These are phyloP conservation scores for Leptographium radiaticola DNA, from an alignment of 2,329 filamentous ascomycete species.

Conservation along the genomic window DNA sequence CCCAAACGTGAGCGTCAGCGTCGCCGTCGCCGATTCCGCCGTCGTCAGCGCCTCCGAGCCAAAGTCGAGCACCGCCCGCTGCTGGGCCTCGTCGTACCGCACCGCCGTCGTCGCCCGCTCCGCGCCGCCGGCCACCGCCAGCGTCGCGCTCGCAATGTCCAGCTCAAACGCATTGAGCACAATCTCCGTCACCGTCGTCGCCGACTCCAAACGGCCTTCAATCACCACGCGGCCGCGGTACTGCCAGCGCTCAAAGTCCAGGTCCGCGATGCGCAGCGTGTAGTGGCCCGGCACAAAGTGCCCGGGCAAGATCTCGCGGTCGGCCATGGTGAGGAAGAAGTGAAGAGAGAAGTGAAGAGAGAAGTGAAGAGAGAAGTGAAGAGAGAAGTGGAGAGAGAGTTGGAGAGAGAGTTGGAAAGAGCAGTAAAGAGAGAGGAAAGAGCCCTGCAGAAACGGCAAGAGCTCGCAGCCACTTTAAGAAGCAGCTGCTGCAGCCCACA, in stretches of 20 bases:
- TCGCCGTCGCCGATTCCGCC: conserved; percentile 53
- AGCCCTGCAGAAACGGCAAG: neutral
- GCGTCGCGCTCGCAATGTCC: conserved; percentile 53
- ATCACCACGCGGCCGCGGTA: conserved; percentile 79
- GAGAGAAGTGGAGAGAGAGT: neutral
- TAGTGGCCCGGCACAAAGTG: conserved; percentile 76
- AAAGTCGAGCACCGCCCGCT: conserved; percentile 72
- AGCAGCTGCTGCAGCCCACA: too few relatives aligned
- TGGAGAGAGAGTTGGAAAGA: neutral
- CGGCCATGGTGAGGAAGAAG: conserved; percentile 29
- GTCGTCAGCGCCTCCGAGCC: conserved; percentile 29
- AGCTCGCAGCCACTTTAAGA: too few relatives aligned
- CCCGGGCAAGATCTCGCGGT: conserved; percentile 49
- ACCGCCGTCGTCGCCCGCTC: conserved; percentile 49
- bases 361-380: neutral
- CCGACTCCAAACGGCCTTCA: conserved; percentile 55
- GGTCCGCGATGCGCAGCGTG: conserved; percentile 63
- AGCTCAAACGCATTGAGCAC: conserved; percentile 78
- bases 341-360: neutral
- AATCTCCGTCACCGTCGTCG: conserved; percentile 63
- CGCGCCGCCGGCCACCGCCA: conserved; percentile 39
- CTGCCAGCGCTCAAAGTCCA: conserved; percentile 61
- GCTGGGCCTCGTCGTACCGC: conserved; percentile 66
- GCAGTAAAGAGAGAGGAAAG: neutral
- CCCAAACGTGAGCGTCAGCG: conserved; percentile 47